A percentile compares a stretch with the other conserved stretches of the same genome.
phyloP scores from a whole-genome alignment of 2,329 filamentous ascomycete genomes.

The Byssothecium circinans region DNA sequence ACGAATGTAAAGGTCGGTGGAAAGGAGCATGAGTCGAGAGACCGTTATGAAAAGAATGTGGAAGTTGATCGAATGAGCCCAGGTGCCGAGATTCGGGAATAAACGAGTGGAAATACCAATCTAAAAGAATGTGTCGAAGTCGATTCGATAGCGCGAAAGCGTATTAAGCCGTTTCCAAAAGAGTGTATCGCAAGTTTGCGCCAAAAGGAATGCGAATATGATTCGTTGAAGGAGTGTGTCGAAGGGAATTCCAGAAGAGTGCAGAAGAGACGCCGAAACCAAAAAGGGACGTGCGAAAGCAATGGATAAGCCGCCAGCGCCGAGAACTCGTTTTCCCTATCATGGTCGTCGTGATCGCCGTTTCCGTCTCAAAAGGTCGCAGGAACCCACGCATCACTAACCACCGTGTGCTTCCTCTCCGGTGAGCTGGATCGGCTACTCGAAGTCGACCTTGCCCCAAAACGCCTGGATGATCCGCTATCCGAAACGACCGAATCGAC shows the following conservation, averaged over 20 bases:
- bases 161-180: no score
- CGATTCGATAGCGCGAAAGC: background rate
- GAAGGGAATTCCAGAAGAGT: background rate
- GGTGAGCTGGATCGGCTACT: background rate
- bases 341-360: background rate
- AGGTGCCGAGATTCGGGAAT: no score
- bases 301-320: background rate
- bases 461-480: background rate
- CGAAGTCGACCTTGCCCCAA: background rate
- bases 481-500: background rate
- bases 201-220: no score
- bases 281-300: background rate
- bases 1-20: background rate
- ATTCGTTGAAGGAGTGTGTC: no score
- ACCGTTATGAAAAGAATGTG: background rate
- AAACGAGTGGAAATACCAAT: no score
- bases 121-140: background rate
- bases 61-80: background rate
- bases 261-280: background rate
- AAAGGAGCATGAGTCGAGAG: background rate
- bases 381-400: background rate
- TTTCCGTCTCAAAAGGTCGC: background rate
- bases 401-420: background rate
- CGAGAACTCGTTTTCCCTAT: background rate
- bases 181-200: no score